Percentiles rank a stretch among this genome's conserved stretches.
Conservation (phyloP, 2,329 filamentous ascomycete genomes). For the Nakataea oryzae region DNA sequence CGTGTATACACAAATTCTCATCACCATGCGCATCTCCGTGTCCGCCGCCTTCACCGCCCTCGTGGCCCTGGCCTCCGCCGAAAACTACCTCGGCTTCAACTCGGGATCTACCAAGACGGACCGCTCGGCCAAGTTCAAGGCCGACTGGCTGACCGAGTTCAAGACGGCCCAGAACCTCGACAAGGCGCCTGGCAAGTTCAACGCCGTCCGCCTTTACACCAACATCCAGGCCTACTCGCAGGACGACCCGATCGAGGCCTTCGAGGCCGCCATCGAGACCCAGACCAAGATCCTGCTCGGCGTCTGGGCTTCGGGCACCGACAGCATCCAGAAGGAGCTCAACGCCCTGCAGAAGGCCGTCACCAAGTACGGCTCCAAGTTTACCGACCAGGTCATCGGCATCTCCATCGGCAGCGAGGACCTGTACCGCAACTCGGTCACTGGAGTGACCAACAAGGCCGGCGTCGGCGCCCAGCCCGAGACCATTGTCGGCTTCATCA, state of each 20-base stretch:
- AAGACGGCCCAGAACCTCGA: constrained; percentile 51
- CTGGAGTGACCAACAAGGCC: constrained; percentile 51
- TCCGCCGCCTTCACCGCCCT: constrained; percentile 26
- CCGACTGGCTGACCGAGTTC: constrained; percentile 58
- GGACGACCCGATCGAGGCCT: constrained; percentile 69
- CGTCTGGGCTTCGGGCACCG: constrained; percentile 48
- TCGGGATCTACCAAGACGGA: constrained; percentile 35
- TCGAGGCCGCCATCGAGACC: constrained; percentile 58
- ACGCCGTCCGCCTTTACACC: constrained; percentile 59
- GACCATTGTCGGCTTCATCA: constrained; percentile 54
- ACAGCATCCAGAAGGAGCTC: constrained; percentile 49
- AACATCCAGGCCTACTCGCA: constrained; percentile 55
- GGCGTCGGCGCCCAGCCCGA: constrained; percentile 50
- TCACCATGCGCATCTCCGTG: constrained; percentile 29
- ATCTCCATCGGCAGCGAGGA: constrained; percentile 59
- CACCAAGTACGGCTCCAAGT: constrained; percentile 34
- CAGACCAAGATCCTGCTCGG: constrained; percentile 53
- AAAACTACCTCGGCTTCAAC: constrained; percentile 45
- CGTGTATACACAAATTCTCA: too few species aligned
- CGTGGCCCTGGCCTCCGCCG: constrained; percentile 25
- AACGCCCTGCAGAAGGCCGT: constrained; percentile 47
- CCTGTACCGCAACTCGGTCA: constrained; percentile 51
- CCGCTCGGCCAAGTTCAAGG: constrained; percentile 40
- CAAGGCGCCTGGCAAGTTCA: constrained; percentile 53
- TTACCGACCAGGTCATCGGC: constrained; percentile 49